phyloP scores from a whole-genome alignment of 345 rosid species.

The Erysimum cheiranthoides region DNA sequence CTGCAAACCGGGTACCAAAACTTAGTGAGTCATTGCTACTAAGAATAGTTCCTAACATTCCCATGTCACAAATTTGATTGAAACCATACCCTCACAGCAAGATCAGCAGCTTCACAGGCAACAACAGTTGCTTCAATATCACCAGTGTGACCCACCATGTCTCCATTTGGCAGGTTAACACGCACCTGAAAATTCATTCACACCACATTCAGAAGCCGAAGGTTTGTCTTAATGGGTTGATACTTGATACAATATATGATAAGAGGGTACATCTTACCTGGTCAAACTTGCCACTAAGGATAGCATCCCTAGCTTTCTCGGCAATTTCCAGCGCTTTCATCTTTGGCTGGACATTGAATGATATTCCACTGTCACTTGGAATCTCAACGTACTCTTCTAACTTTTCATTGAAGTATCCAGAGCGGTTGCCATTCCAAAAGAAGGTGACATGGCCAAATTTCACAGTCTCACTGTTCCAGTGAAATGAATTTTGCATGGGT shows the following conservation, averaged over 20 bases:
- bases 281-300: conserved; percentile 81
- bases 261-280: conserved; percentile 59
- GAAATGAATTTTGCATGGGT: not conserved
- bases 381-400: conserved; percentile 92
- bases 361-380: conserved; percentile 90
- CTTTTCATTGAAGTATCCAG: conserved; percentile 78
- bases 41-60: not conserved
- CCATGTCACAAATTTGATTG: not conserved
- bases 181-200: conserved; percentile 60
- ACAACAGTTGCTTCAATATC: conserved; percentile 85
- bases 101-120: conserved; percentile 93
- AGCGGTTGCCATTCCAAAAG: conserved; percentile 99
- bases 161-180: conserved; percentile 90
- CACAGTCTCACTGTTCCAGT: conserved; percentile 78
- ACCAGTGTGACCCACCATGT: conserved; percentile 99
- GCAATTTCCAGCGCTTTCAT: conserved; percentile 96
- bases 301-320: conserved; percentile 89
- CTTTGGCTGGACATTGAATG: conserved; percentile 89
- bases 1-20: conserved; percentile 51
- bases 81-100: conserved; percentile 77
- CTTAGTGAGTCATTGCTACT: conserved; percentile 8
- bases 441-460: conserved; percentile 98
- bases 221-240: not conserved
- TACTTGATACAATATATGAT: not conserved
- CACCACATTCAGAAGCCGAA: not conserved